Base-by-base conservation (phyloP, 176 grass and related monocot genomes). In the Calamus simplicifolius region DNA sequence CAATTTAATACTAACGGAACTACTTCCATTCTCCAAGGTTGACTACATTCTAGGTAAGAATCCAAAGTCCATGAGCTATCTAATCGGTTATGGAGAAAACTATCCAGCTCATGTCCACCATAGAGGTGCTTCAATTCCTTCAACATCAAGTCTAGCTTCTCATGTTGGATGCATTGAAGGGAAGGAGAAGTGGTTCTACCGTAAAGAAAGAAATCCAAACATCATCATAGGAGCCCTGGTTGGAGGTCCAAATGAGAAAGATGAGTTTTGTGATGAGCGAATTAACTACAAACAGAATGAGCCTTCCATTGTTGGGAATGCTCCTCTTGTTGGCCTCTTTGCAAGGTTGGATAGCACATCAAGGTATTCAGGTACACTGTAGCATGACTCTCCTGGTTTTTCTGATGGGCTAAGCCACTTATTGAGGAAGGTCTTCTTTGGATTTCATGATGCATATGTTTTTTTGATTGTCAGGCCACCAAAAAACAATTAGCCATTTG, bases 11-110 rank as follows among this genome's bases (percentile, higher is more conserved):
- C 63, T 63, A 4, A 7, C 58, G 19, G 28, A 51, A 17, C 17
- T 7, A 59, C 54, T 54, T 23, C 21, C 21, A 23, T 23, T 23
- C 1, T 23, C 21, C 21, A 23, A 82, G 84, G 81, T 25, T 26
- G 92, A 97, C 61, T 97, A 97, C 87, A 60, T 88, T 57, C 75
- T 91, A 1, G 92, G 92, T 0, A 88, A 85, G 68, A 91, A 97
- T 66, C 87, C 92, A 18, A 82, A 73, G 54, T 73, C 67, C 3
- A 82, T 85, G 75, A 97, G 92, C 84, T 97, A 91, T 72, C 73
- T 97, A 78, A 81, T 97, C 0, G 92, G 92, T 2, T 75, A 85
- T 29, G 81, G 92, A 63, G 30, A 48, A 48, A 70, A 50, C 66
- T 85, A 80, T 68, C 87, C 92, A 1, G 70, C 25, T 54, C 87